A percentile compares a stretch with the other conserved stretches of the same genome.
These are phyloP conservation scores for Corymbia maculata DNA, from an alignment of 345 rosid genomes.

Conservation along the genomic window DNA sequence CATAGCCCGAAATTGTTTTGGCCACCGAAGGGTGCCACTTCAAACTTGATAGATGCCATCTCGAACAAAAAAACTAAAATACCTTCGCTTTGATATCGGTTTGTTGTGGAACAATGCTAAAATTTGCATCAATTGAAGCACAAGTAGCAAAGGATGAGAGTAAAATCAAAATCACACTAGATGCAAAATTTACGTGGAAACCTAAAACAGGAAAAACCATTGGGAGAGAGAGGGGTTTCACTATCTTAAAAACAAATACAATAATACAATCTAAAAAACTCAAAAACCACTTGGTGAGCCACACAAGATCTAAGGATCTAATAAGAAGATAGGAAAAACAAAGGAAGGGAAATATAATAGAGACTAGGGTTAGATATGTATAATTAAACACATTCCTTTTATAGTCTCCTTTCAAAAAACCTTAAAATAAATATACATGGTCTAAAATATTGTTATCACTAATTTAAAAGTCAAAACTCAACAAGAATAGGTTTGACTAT, in stretches of 20 bases:
- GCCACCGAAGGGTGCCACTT: not conserved
- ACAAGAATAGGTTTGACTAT: not conserved
- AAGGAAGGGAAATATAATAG: not conserved
- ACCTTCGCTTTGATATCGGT: not conserved
- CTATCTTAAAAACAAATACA: not conserved
- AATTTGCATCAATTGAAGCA: not conserved
- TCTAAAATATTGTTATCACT: not conserved
- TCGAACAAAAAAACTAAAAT: fast-evolving
- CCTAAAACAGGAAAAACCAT: not conserved
- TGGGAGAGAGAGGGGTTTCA: not conserved
- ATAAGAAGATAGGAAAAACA: not conserved
- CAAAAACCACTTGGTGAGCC: not conserved
- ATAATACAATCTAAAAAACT: not conserved
- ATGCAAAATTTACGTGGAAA: not conserved
- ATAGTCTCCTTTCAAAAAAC: not conserved
- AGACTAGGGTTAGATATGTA: not conserved
- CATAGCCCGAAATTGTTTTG: not conserved
- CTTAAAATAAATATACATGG: not conserved
- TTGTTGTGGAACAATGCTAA: fast-evolving
- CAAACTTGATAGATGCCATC: not conserved
- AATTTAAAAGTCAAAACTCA: not conserved
- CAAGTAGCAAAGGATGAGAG: not conserved
- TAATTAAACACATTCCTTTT: not conserved
- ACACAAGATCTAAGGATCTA: not conserved
- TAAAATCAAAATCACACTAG: not conserved